Evolutionary conservation across 83 land plant genomes (phyloP), one percentile per base, ranked within the genome.

Genomic region (Picea abies): DNA sequence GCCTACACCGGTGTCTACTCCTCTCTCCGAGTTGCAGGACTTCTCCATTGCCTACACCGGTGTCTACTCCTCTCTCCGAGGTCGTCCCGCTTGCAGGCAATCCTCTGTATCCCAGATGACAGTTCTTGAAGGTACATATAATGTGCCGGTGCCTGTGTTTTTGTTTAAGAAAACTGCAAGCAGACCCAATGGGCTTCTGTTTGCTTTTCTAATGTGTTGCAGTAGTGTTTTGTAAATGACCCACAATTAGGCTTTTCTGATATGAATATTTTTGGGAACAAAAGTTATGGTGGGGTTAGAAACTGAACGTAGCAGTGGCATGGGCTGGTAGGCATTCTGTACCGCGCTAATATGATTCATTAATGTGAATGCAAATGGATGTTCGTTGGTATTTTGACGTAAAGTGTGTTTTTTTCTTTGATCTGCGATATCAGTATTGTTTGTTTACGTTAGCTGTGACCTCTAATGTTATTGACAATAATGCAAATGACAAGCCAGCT

Each of bases 31-130:
- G n/a, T 41, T 94, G 96, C 68, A 83, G 96, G 56, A 92, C 92
- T 41, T 92, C 94, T 29, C 96, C 96, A 67, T 83, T 93, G 56
- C 94, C 96, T 14, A 93, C 95, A 44, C 95, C 95, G 4, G 58
- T 93, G 2, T 90, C 95, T 20, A 94, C 96, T 17, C 96, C 96
- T 32, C 86, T 94, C 15, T 69, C 89, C n/a, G 96, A 94, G 88
- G 83, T 94, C 70, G 89, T 89, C 2, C 96, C 96, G 25, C 91
- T 94, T 37, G 87, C 96, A n/a, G 90, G 86, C 77, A 87, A 87
- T 60, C 76, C 88, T 10, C 90, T 86, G 1, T 76, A 82, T 35
- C 84, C 82, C 32, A 73, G 91, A 73, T 73, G 22, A 44, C 75
- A 70, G 25, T 73, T 47, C 56, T 22, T 73, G 52, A 73, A 41